These are phyloP conservation scores for Scleroderma bovista DNA, from an alignment of 768 basidiomycete genomes.

Conservation along the genomic window DNA sequence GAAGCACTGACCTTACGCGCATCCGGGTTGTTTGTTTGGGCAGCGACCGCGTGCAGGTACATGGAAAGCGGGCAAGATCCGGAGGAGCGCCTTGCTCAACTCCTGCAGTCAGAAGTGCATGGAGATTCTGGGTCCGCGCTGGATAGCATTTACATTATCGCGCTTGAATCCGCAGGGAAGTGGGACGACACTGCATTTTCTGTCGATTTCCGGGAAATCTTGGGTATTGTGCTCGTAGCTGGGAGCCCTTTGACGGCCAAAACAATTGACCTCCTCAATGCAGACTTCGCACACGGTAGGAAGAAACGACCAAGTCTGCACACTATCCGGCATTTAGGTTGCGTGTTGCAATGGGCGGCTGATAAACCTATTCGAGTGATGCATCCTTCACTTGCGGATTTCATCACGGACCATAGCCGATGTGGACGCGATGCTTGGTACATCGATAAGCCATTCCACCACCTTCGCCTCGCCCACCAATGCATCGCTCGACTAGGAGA, in stretches of 20 bases:
- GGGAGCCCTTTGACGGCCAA: conserved; percentile 20
- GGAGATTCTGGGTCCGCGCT: conserved; percentile 23
- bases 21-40: conserved; percentile 31
- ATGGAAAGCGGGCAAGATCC: conserved; percentile 27
- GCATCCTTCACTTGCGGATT: conserved; percentile 32
- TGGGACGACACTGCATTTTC: conserved; percentile 27
- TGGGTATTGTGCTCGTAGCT: conserved; percentile 27
- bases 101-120: conserved; percentile 15
- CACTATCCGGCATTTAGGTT: conserved; percentile 22
- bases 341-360: conserved; percentile 23
- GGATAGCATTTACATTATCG: conserved; percentile 26
- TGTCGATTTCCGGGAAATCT: conserved; percentile 27
- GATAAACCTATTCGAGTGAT: conserved; percentile 24
- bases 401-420: conserved; percentile 25
- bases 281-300: conserved; percentile 2
- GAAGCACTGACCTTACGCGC: conserved; percentile 21
- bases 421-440: conserved; percentile 25
- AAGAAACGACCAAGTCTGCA: conserved; percentile 24
- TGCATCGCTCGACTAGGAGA: conserved; percentile 16
- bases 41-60: conserved; percentile 28
- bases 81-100: conserved; percentile 23
- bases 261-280: conserved; percentile 24
- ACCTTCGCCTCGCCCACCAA: conserved; percentile 18
- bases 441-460: conserved; percentile 19
- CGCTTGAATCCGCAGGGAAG: conserved; percentile 24